A percentile compares a stretch with the other conserved stretches of the same genome.
These are phyloP conservation scores for Suillus brevipes DNA, from an alignment of 768 basidiomycete genomes.

Conservation along the genomic window DNA sequence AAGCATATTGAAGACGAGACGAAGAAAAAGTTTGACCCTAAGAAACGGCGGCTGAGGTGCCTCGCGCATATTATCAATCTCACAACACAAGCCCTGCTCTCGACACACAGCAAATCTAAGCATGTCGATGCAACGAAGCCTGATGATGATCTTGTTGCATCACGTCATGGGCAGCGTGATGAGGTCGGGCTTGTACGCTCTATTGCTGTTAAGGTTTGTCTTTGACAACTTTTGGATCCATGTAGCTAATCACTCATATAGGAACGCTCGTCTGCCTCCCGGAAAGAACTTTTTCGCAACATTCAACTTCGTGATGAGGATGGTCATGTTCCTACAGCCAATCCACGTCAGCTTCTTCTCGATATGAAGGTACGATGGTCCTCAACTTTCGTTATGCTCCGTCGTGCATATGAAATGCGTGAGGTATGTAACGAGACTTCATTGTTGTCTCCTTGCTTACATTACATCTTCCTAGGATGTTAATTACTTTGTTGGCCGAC, in stretches of 20 bases:
- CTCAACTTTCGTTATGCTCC: background rate
- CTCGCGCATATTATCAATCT: slow-evolving; percentile 37
- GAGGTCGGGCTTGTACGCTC: background rate
- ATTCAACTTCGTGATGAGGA: background rate
- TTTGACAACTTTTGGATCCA: background rate
- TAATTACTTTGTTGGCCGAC: background rate
- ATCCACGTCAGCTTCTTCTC: background rate
- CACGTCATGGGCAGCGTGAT: background rate
- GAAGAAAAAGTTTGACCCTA: too few species aligned
- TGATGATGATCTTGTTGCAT: background rate
- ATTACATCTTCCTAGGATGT: background rate
- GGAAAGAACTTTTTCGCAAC: background rate
- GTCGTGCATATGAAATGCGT: background rate
- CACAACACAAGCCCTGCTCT: slow-evolving; percentile 30
- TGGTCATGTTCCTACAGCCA: background rate
- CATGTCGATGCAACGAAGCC: slow-evolving; percentile 25
- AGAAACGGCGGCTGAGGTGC: slow-evolving; percentile 20
- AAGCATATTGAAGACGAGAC: too few species aligned
- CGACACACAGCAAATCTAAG: slow-evolving; percentile 22
- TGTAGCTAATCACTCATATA: background rate
- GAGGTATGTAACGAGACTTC: background rate
- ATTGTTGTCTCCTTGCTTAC: background rate
- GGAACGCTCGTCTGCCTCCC: background rate
- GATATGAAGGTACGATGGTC: background rate
- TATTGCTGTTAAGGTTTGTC: background rate